These are phyloP conservation scores for Irpex lacteus DNA, from an alignment of 1,284 basidiomycete genomes.

Conservation along the genomic window DNA sequence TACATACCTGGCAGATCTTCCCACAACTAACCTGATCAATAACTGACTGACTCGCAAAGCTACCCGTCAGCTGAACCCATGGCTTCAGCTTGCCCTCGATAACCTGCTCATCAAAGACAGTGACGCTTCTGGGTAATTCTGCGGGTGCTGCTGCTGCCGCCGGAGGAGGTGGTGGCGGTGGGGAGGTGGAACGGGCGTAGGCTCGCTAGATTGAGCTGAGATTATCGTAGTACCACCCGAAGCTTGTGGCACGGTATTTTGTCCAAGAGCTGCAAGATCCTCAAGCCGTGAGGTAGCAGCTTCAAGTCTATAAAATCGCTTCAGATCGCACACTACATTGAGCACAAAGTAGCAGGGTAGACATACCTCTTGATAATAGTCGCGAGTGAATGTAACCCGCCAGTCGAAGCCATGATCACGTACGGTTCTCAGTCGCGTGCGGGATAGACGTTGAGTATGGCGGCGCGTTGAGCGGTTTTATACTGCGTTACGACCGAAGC, in stretches of 20 bases:
- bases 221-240: constrained; percentile 17
- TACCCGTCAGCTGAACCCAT: constrained; percentile 73
- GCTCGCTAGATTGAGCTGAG: constrained; percentile 38
- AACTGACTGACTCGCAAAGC: constrained; percentile 69
- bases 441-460: not conserved
- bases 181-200: constrained; percentile 39
- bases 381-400: constrained; percentile 65
- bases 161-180: constrained; percentile 36
- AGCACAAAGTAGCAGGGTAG: constrained; percentile 2
- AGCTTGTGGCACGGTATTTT: constrained; percentile 27
- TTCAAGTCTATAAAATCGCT: constrained; percentile 58
- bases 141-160: constrained; percentile 26
- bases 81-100: constrained; percentile 70
- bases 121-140: constrained; percentile 58
- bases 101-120: constrained; percentile 76
- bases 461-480: not conserved
- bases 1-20: not conserved
- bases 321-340: constrained; percentile 7
- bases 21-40: constrained; percentile 64
- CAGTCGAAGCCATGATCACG: constrained; percentile 24
- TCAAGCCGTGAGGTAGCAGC: constrained; percentile 95
- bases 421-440: not conserved
- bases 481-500: not conserved
- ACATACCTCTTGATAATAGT: constrained; percentile 83
- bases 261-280: constrained; percentile 66